Evolutionary conservation across 2,329 filamentous ascomycete species (phyloP).

Genomic region (Proliferodiscus dingleyae): DNA sequence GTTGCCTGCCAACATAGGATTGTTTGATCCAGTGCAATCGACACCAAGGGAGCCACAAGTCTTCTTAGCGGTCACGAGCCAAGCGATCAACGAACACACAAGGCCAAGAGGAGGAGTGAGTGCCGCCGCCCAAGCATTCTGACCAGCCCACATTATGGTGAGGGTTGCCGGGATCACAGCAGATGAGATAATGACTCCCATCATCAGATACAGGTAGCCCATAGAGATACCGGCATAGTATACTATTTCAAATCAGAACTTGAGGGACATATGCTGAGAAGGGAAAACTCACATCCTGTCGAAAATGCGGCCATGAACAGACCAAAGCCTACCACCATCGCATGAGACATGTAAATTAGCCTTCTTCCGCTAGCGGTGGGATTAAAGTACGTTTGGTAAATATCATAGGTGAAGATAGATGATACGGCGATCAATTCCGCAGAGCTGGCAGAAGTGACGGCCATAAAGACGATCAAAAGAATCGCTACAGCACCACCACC

Average conservation of each 20-base stretch:
- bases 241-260: constrained; percentile 10
- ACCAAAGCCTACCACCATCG: constrained; percentile 68
- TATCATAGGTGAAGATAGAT: constrained; percentile 82
- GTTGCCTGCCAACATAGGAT: constrained; percentile 84
- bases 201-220: constrained; percentile 84
- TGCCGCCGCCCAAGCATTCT: constrained; percentile 70
- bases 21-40: constrained; percentile 73
- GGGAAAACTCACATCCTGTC: constrained; percentile 47
- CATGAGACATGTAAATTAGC: constrained; percentile 76
- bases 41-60: constrained; percentile 66
- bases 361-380: constrained; percentile 68
- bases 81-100: constrained; percentile 63
- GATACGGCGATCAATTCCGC: constrained; percentile 84
- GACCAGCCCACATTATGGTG: constrained; percentile 74
- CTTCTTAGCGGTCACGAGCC: constrained; percentile 71
- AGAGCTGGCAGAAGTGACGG: constrained; percentile 78
- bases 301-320: constrained; percentile 73
- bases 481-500: constrained; percentile 75
- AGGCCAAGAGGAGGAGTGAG: constrained; percentile 67
- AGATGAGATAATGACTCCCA: constrained; percentile 85
- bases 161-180: constrained; percentile 80
- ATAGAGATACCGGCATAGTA: constrained; percentile 66
- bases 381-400: constrained; percentile 84
- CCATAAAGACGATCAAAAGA: constrained; percentile 81
- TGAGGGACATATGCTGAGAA: constrained; percentile 41